A percentile compares a stretch with the other conserved stretches of the same genome.
Evolutionary conservation across 2,329 filamentous ascomycete genomes (phyloP).

Genomic region (Apiospora marii): DNA sequence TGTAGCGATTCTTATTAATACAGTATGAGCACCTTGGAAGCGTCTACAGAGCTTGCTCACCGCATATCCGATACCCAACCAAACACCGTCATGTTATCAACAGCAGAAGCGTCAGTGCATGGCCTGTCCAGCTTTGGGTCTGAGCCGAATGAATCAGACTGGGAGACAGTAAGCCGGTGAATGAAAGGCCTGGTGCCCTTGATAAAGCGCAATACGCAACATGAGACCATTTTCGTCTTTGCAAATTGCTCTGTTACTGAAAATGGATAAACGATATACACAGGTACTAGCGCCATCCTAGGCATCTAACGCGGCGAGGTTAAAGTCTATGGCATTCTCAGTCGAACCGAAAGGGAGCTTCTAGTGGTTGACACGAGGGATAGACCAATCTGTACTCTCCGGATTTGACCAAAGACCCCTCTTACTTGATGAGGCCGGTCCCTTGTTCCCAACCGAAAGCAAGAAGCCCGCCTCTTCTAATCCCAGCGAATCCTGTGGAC

Average conservation of each 20-base stretch:
- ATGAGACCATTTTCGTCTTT: constrained; percentile 7
- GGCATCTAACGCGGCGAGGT: neutral
- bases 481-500: no score
- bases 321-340: neutral
- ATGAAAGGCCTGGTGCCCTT: neutral
- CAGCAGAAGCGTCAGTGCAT: constrained; percentile 6
- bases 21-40: neutral
- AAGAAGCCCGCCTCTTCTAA: no score
- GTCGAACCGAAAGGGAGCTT: neutral
- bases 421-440: no score
- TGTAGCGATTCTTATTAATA: constrained; percentile 9
- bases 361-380: constrained; percentile 1
- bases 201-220: neutral
- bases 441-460: no score
- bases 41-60: neutral
- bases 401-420: neutral
- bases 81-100: neutral
- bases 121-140: neutral
- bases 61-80: neutral
- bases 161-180: neutral
- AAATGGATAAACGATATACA: neutral
- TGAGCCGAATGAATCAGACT: neutral
- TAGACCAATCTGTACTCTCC: neutral
- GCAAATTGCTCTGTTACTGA: neutral
- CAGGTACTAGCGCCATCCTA: constrained; percentile 1